These are phyloP conservation scores for Pseudogymnoascus verrucosus DNA, from an alignment of 2,329 filamentous ascomycete species.

Conservation along the genomic window DNA sequence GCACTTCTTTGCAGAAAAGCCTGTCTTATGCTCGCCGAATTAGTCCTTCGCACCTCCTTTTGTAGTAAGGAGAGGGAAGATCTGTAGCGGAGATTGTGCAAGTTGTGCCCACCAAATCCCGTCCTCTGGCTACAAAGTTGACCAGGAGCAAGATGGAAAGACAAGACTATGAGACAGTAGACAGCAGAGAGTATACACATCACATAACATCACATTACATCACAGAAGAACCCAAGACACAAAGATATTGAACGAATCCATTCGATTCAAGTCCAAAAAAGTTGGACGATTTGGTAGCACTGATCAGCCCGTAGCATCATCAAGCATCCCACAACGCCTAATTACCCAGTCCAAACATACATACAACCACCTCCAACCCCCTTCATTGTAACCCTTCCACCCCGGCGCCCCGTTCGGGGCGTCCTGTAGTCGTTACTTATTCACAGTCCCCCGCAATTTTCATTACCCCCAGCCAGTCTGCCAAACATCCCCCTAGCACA, in stretches of 20 bases:
- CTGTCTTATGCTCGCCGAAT: too few relatives aligned
- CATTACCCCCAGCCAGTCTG: background rate
- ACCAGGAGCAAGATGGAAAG: background rate
- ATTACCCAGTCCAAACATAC: slow-evolving; percentile 3
- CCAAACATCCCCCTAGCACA: background rate
- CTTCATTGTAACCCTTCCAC: background rate
- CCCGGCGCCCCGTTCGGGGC: background rate
- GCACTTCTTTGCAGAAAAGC: too few relatives aligned
- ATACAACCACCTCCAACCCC: background rate
- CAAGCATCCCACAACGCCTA: background rate
- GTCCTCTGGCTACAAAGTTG: background rate
- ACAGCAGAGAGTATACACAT: background rate
- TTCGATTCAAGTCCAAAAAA: slow-evolving; percentile 3
- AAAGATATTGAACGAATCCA: slow-evolving; percentile 7
- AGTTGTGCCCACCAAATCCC: background rate
- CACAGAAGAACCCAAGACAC: background rate
- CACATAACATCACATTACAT: background rate
- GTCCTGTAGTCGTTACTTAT: slow-evolving; percentile 1
- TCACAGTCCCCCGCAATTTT: background rate
- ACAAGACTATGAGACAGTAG: background rate
- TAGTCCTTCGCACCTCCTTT: too few relatives aligned
- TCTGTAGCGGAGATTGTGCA: background rate
- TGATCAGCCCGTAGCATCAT: background rate
- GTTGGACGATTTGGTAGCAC: background rate
- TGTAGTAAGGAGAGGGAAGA: background rate